These are phyloP conservation scores for Didymella pinodella DNA, from an alignment of 2,329 filamentous ascomycete genomes.

Conservation along the genomic window DNA sequence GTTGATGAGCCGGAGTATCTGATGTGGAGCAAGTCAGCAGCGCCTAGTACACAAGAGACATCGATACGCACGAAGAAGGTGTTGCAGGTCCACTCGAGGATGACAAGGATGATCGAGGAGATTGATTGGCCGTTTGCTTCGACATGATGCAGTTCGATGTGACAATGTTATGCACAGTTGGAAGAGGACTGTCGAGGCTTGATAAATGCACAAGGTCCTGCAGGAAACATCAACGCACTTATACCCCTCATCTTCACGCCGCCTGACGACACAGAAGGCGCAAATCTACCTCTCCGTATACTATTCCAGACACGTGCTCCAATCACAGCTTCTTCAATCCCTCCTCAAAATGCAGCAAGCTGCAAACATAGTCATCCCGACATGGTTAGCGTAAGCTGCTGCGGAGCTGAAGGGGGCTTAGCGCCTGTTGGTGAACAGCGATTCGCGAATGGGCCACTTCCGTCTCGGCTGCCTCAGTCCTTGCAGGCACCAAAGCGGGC, in stretches of 20 bases:
- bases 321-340: constrained; percentile 3
- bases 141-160: background rate
- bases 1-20: constrained; percentile 8
- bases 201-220: background rate
- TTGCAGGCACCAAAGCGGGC: constrained; percentile 11
- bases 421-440: background rate
- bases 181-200: background rate
- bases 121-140: background rate
- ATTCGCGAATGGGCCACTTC: background rate
- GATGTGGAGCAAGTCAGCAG: background rate
- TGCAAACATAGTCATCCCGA: constrained; percentile 6
- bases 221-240: background rate
- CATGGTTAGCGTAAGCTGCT: constrained; percentile 5
- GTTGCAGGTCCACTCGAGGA: background rate
- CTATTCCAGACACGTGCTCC: background rate
- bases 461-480: constrained; percentile 1
- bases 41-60: background rate
- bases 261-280: background rate
- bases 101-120: background rate
- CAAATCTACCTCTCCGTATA: background rate
- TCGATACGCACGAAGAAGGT: background rate
- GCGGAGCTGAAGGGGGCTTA: constrained; percentile 8
- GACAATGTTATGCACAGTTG: background rate
- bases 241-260: constrained; percentile 4
- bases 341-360: constrained; percentile 1